Evolutionary conservation across 1,284 basidiomycete species (phyloP), one percentile per base, ranked within the genome.

Genomic region (Quambalaria eucalypti): DNA sequence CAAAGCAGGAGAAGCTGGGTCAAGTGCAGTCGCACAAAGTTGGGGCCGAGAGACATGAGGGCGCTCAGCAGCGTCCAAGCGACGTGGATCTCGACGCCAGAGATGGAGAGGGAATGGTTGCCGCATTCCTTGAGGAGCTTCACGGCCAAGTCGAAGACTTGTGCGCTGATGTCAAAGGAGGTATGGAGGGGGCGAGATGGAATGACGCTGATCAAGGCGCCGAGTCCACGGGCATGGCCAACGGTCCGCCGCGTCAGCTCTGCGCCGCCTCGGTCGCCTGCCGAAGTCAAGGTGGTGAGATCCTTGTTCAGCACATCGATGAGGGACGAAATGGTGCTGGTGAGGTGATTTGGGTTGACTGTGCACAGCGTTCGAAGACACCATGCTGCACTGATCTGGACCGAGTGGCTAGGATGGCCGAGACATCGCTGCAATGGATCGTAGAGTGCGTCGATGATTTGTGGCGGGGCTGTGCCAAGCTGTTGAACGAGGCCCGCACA

Each of bases 21-120:
- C 1, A 97, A 81, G 76, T 97, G 91, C 0, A 88, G 83, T 30
- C 89, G 84, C 49, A 96, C 89, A 67, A 97, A 96, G 65, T 90
- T 87, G 5, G 89, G 90, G 0, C 93, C 93, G 2, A 97, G 84
- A 3, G 87, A 83, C 87, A 96, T 91, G 49, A 98, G 79, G 0
- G 90, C 85, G 0, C 87, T 86, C 55, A 98, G 87, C 36, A 90
- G 79, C 14, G 86, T 90, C 95, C 95, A 98, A 0, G 93, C 90
- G 2, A 93, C 86, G 70, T 92, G 90, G 9, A 97, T 85, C 73
- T 96, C 91, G 44, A 90, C 81, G 7, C 83, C 82, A 0, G 90
- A 90, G 30, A 88, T 78, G 50, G 82, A 81, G 48, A 97, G 80
- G 14, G 31, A 36, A 72, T 96, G 92, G 56, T 95, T 90, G 12